Evolutionary conservation across 495 filamentous ascomycete species (phyloP).

Genomic region (Aspergillus haitiensis): DNA sequence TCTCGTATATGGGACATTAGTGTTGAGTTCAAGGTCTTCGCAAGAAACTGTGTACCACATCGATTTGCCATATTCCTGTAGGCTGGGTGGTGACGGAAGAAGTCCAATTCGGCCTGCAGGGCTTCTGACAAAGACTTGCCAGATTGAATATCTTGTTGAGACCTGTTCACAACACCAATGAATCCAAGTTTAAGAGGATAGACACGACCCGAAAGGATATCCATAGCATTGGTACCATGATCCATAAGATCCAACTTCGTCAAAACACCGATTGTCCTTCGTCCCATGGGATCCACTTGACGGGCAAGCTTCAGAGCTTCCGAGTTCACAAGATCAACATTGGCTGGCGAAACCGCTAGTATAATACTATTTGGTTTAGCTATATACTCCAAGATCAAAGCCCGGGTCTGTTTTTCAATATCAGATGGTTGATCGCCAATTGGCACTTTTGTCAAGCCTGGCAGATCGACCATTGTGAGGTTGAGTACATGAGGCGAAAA

Average conservation of each 20-base stretch:
- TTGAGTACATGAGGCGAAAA: constrained; percentile 97
- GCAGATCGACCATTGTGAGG: constrained; percentile 93
- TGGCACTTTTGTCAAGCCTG: constrained; percentile 95
- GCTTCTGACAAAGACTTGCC: constrained; percentile 90
- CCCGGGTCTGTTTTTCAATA: constrained; percentile 98
- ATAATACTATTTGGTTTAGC: constrained; percentile 99
- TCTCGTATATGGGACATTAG: constrained; percentile 97
- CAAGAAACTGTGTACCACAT: constrained; percentile 93
- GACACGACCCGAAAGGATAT: constrained; percentile 93
- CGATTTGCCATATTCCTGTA: constrained; percentile 94
- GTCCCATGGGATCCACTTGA: constrained; percentile 93
- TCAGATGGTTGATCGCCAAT: constrained; percentile 98
- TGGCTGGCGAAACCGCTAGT: constrained; percentile 93
- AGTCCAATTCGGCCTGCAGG: constrained; percentile 85
- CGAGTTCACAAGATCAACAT: constrained; percentile 98
- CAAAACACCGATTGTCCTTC: constrained; percentile 93
- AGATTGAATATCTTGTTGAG: constrained; percentile 96
- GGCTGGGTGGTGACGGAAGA: constrained; percentile 95
- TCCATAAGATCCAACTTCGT: constrained; percentile 99
- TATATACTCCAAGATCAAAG: constrained; percentile 96
- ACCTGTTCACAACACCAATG: constrained; percentile 97
- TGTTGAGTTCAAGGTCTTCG: constrained; percentile 91
- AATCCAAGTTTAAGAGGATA: constrained; percentile 98
- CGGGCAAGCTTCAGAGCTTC: constrained; percentile 95
- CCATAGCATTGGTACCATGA: constrained; percentile 95